Evolutionary conservation across 2,329 filamentous ascomycete species (phyloP).

Genomic region (Fusarium austroafricanum): DNA sequence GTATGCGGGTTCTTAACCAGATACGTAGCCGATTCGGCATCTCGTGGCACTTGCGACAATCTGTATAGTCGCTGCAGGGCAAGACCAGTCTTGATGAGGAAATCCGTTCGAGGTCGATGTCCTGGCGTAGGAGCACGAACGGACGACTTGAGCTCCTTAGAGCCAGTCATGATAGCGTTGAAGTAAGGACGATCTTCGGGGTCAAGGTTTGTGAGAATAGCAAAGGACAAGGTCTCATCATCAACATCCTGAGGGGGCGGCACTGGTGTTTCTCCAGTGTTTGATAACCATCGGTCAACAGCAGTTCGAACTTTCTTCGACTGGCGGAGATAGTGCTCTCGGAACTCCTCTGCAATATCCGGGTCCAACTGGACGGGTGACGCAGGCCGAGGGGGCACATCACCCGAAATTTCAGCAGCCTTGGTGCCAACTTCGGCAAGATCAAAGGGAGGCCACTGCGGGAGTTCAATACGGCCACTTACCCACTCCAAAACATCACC

Average conservation of each 20-base stretch:
- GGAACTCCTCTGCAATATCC: constrained; percentile 92
- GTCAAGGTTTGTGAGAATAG: constrained; percentile 88
- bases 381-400: constrained; percentile 66
- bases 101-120: constrained; percentile 74
- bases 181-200: constrained; percentile 82
- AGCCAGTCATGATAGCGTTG: constrained; percentile 78
- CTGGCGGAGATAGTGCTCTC: constrained; percentile 91
- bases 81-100: constrained; percentile 78
- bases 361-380: constrained; percentile 84
- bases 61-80: constrained; percentile 89
- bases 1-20: constrained; percentile 84
- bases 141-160: constrained; percentile 66
- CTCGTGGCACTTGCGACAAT: constrained; percentile 76
- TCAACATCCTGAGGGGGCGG: constrained; percentile 89
- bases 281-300: constrained; percentile 89
- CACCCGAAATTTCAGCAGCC: constrained; percentile 70
- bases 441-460: constrained; percentile 89
- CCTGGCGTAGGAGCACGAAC: constrained; percentile 76
- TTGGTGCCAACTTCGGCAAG: constrained; percentile 72
- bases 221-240: constrained; percentile 92
- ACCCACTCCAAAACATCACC: constrained; percentile 95
- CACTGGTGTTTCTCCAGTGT: constrained; percentile 78
- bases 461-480: constrained; percentile 86
- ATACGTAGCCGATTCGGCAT: constrained; percentile 87
- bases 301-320: constrained; percentile 92